phyloP scores from a whole-genome alignment of 2,329 filamentous ascomycete species.

The Fusarium cicatricum region DNA sequence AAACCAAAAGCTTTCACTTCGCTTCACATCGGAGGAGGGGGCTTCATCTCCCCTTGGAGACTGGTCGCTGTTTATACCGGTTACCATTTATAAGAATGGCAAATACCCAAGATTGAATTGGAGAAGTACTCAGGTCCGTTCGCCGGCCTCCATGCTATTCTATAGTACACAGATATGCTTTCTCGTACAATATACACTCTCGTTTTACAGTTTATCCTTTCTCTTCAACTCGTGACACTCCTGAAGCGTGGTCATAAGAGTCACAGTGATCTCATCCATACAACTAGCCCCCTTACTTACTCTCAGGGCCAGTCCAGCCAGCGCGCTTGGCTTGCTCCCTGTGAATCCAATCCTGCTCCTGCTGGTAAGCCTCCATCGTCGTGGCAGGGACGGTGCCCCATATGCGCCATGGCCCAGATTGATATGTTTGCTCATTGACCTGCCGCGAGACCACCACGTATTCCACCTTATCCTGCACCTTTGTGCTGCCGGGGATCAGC shows the following conservation, averaged over 20 bases:
- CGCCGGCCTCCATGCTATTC: slow-evolving; percentile 39
- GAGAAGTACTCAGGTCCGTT: slow-evolving; percentile 36
- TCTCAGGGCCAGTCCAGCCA: slow-evolving; percentile 43
- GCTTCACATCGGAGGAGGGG: not conserved
- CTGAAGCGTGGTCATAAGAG: not conserved
- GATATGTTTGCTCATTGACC: slow-evolving; percentile 56
- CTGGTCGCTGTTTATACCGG: no score
- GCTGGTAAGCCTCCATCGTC: slow-evolving; percentile 52
- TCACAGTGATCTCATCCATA: not conserved
- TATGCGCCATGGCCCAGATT: slow-evolving; percentile 65
- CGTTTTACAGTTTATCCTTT: slow-evolving; percentile 33
- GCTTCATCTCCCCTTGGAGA: not conserved
- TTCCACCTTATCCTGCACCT: slow-evolving; percentile 66
- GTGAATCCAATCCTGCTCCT: slow-evolving; percentile 48
- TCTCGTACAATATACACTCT: slow-evolving; percentile 41
- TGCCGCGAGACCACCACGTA: slow-evolving; percentile 68
- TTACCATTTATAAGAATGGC: slow-evolving; percentile 7
- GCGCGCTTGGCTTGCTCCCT: slow-evolving; percentile 46
- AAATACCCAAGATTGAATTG: slow-evolving; percentile 26
- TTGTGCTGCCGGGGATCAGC: slow-evolving; percentile 56
- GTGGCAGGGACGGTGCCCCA: slow-evolving; percentile 70
- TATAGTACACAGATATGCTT: slow-evolving; percentile 43
- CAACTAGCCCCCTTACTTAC: slow-evolving; percentile 15
- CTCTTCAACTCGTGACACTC: not conserved
- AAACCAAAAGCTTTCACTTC: not conserved